phyloP scores from a whole-genome alignment of 2,329 filamentous ascomycete species.

The Akanthomyces dipterigenus region DNA sequence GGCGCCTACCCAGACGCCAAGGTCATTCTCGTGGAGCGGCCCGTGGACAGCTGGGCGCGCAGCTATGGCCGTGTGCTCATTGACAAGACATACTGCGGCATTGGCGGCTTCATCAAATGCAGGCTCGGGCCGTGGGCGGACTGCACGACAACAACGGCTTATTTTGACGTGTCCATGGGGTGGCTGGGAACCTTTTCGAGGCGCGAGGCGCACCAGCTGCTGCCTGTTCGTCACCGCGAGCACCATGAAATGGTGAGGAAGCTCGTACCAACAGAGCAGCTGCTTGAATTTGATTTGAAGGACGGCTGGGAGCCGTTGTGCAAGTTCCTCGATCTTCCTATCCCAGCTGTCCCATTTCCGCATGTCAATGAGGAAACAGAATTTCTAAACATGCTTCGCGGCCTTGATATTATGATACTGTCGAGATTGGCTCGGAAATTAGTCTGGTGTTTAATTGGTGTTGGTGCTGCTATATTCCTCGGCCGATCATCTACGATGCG shows the following conservation, averaged over 20 bases:
- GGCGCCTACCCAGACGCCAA: conserved; percentile 17
- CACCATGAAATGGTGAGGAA: conserved; percentile 24
- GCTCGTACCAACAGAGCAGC: conserved; percentile 22
- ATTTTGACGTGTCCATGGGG: conserved; percentile 10
- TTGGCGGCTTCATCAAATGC: conserved; percentile 5
- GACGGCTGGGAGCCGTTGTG: conserved; percentile 31
- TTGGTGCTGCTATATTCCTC: not conserved
- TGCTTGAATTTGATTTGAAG: conserved; percentile 25
- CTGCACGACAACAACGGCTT: not conserved
- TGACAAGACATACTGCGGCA: not conserved
- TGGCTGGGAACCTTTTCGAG: conserved; percentile 6
- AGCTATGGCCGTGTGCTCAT: conserved; percentile 19
- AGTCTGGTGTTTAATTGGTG: not conserved
- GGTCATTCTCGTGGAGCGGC: conserved; percentile 18
- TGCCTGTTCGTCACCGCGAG: not conserved
- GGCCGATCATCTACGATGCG: not conserved
- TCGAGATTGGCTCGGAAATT: not conserved
- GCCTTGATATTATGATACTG: not conserved
- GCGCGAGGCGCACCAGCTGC: not conserved
- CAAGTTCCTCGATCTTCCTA: conserved; percentile 25
- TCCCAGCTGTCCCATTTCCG: conserved; percentile 21
- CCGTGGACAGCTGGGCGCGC: conserved; percentile 15
- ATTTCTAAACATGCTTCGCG: not conserved
- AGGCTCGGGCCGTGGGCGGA: conserved; percentile 17
- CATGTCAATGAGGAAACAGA: conserved; percentile 10